Conservation (phyloP, 2,329 filamentous ascomycete genomes). For the Penicillium sp. region DNA sequence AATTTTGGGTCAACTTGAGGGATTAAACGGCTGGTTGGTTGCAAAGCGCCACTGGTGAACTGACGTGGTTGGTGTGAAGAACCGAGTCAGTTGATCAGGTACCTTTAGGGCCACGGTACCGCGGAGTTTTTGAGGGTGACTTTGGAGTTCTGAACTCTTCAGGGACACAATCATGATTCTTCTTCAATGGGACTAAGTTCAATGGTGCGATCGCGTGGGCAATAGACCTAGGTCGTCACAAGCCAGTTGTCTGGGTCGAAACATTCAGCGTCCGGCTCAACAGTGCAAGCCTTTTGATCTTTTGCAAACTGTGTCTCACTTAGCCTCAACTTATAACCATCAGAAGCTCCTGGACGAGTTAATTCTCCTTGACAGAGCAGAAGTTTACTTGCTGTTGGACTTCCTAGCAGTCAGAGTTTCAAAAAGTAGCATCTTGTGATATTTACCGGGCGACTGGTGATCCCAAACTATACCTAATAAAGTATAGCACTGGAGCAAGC, state of each 20-base stretch:
- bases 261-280: no score
- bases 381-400: neutral
- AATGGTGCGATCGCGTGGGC: neutral
- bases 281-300: neutral
- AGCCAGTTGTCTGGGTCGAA: no score
- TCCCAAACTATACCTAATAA: neutral
- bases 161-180: neutral
- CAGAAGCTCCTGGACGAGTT: neutral
- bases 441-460: no score
- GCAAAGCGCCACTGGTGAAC: neutral
- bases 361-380: neutral
- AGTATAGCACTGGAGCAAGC: neutral
- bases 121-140: neutral
- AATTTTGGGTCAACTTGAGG: neutral
- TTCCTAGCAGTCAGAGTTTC: neutral
- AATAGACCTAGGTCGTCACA: neutral
- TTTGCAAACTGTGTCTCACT: neutral
- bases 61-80: neutral
- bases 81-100: neutral
- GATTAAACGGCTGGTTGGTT: neutral
- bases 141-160: neutral
- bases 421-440: neutral
- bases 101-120: neutral
- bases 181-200: neutral
- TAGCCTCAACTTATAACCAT: neutral